phyloP scores from a whole-genome alignment of 176 grass and related monocot species.

The Zea mays region Zm-B73-REFERENCE-NAM-5.0 NC_050097.1:14000001-14000500 shows the following conservation, averaged over 20 bases:
- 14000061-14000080: too few species aligned
- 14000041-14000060: too few species aligned
- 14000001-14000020: too few species aligned
- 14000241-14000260: neutral
- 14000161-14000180: neutral
- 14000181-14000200: neutral
- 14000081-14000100: too few species aligned
- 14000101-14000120: neutral
- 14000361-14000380: neutral
- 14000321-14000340: neutral
- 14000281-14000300: neutral
- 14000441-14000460: neutral
- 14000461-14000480: conserved; percentile 26
- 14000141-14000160: neutral
- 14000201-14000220: neutral
- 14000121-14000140: conserved; percentile 3
- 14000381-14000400: conserved; percentile 8
- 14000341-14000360: too few species aligned
- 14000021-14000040: too few species aligned
- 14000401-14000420: neutral
- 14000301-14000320: neutral
- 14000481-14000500: conserved; percentile 43
- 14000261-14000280: neutral
- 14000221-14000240: neutral
- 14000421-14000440: conserved; percentile 24